A percentile compares a stretch with the other conserved stretches of the same genome.
Conservation (phyloP, 2,329 filamentous ascomycete species). For the Apiospora pterosperma region DNA sequence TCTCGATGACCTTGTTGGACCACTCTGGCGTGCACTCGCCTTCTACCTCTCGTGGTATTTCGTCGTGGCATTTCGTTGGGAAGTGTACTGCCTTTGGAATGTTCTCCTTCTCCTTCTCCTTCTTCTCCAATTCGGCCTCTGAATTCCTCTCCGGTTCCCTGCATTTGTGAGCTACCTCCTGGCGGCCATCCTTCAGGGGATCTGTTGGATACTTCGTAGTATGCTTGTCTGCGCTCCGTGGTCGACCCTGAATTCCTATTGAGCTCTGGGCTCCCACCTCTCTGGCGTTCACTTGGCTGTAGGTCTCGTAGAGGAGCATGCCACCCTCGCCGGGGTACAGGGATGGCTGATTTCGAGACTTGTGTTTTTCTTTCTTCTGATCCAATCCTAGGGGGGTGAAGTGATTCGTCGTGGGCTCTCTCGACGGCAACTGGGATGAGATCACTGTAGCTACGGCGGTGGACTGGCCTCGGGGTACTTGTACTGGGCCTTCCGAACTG, state of each 20-base stretch:
- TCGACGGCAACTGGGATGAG: conserved; percentile 33
- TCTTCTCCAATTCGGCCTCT: not conserved
- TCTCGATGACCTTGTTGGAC: conserved; percentile 2
- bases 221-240: not conserved
- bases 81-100: too few relatives aligned
- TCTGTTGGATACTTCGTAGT: not conserved
- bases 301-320: not conserved
- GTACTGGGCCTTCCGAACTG: not conserved
- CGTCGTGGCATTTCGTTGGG: too few relatives aligned
- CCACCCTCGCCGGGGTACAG: not conserved
- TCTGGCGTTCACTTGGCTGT: not conserved
- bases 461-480: conserved; percentile 8
- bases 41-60: not conserved
- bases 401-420: conserved; percentile 23
- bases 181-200: not conserved
- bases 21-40: not conserved
- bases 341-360: not conserved
- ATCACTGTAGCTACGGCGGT: conserved; percentile 31
- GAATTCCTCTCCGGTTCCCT: not conserved
- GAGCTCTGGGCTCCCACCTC: not conserved
- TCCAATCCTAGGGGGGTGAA: conserved; percentile 19
- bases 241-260: not conserved
- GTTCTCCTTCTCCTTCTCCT: not conserved
- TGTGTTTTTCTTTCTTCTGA: conserved; percentile 6
- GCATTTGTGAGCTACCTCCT: not conserved